A percentile compares a stretch with the other conserved stretches of the same genome.
phyloP scores from a whole-genome alignment of 495 filamentous ascomycete species.

The Staphylotrichum tortipilum region DNA sequence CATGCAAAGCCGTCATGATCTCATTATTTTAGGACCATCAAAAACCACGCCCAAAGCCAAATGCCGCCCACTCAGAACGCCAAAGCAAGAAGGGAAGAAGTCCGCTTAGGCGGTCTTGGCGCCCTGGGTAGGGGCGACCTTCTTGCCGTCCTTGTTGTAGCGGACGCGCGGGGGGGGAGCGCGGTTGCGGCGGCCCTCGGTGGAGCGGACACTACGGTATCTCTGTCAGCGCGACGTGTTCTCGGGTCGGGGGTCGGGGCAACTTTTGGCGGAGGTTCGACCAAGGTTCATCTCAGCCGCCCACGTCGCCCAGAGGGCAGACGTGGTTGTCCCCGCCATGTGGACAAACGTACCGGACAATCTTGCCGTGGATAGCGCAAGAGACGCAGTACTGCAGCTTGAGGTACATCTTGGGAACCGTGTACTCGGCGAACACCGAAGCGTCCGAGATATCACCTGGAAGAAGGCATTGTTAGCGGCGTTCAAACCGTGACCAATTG shows the following conservation, averaged over 20 bases:
- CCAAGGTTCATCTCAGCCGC: conserved; percentile 54
- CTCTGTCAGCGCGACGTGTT: conserved; percentile 29
- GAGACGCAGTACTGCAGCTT: conserved; percentile 99
- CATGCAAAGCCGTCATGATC: conserved; percentile 23
- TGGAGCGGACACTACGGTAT: conserved; percentile 77
- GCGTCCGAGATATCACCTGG: conserved; percentile 99
- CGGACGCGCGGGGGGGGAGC: conserved; percentile 92
- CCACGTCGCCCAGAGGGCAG: conserved; percentile 31
- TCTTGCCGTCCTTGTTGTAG: conserved; percentile 99
- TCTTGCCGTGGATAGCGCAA: conserved; percentile 99
- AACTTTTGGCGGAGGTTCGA: conserved; percentile 39
- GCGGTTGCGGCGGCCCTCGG: conserved; percentile 96
- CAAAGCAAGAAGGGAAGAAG: conserved; percentile 13
- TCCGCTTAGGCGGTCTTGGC: conserved; percentile 32
- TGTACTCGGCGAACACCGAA: conserved; percentile 98
- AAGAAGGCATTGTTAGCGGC: conserved; percentile 10
- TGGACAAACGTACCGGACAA: conserved; percentile 81
- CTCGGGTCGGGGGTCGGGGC: conserved; percentile 12
- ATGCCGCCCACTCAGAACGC: conserved; percentile 25
- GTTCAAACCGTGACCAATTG: background rate
- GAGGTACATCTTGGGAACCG: conserved; percentile 99
- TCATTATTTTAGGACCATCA: conserved; percentile 22
- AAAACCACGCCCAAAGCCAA: conserved; percentile 12
- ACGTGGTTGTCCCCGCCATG: conserved; percentile 29
- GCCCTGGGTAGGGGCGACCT: conserved; percentile 82